Evolutionary conservation across 805 yeast species (phyloP).

Genomic region (Brettanomyces custersianus): DNA sequence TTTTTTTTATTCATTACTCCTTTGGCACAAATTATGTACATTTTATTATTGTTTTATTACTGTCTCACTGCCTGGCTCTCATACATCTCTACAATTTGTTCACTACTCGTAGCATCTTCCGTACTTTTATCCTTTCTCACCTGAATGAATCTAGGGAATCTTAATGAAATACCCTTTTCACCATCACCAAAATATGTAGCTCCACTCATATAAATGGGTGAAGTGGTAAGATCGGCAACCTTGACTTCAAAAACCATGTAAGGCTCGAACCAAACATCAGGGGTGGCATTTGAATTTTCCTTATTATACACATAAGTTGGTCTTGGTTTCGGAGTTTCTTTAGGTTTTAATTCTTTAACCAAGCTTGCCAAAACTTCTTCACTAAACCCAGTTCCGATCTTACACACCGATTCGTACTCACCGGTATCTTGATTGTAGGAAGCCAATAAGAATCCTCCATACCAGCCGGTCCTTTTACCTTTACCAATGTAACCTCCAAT

Average conservation of each 20-base stretch:
- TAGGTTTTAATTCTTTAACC: slow-evolving; percentile 51
- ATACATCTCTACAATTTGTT: slow-evolving; percentile 79
- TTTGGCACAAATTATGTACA: neutral
- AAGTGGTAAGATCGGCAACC: slow-evolving; percentile 83
- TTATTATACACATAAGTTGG: slow-evolving; percentile 60
- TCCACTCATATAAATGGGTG: slow-evolving; percentile 89
- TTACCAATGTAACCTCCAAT: slow-evolving; percentile 90
- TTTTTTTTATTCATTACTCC: too few species aligned
- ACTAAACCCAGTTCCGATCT: slow-evolving; percentile 94
- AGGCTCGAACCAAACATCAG: slow-evolving; percentile 96
- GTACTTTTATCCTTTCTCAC: slow-evolving; percentile 78
- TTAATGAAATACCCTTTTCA: slow-evolving; percentile 66
- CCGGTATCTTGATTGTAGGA: slow-evolving; percentile 87
- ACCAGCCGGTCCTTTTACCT: slow-evolving; percentile 90
- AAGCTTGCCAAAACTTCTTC: slow-evolving; percentile 69
- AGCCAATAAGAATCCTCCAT: slow-evolving; percentile 90
- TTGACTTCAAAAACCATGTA: slow-evolving; percentile 74
- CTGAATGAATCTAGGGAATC: slow-evolving; percentile 83
- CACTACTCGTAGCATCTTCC: slow-evolving; percentile 81
- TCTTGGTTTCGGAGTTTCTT: slow-evolving; percentile 52
- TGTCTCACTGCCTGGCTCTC: slow-evolving; percentile 50
- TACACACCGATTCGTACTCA: slow-evolving; percentile 91
- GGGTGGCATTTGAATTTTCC: slow-evolving; percentile 53
- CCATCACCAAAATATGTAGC: slow-evolving; percentile 48
- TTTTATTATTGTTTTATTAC: neutral